Base-by-base conservation (phyloP, 768 basidiomycete species). In the Boletus subparvulus region DNA sequence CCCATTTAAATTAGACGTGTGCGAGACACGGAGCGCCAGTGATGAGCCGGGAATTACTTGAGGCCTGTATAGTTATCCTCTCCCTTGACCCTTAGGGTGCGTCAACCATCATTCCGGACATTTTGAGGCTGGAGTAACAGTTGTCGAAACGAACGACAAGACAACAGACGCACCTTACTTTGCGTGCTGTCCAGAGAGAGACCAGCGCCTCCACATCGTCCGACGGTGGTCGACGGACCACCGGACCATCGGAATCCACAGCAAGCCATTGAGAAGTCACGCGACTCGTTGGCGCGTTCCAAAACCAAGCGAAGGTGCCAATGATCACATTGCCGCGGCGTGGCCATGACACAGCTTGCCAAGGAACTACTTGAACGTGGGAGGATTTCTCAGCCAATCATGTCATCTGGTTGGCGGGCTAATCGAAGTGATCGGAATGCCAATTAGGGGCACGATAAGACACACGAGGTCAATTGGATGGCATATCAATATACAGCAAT, bases 291-390 rank as follows among this genome's bases (percentile, higher is more conserved):
- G 47, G 53, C 24, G 6, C 42, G 21, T 44, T 43, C 47, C 47
- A 47, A 36, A 14, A n/a, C 45, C 17, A 35, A 35, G 14, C 11
- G 40, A 35, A 41, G 14, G 11, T 35, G 37, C 13, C 1, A 40
- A 11, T 8, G 33, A 28, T 1, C 43, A 52, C 13, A 10, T n/a
- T 33, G 35, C 54, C 33, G 44, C 30, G 13, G 52, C 36, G 26
- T 26, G 26, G 13, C 28, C 19, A 13, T 24, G n/a, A 10, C 54
- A 66, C 64, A 64, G 65, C 65, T 65, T 61, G 60, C 59, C 65
- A 67, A 66, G 54, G 53, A n/a, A 44, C n/a, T 57, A 11, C 53
- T 53, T 11, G 10, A 32, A 32, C 30, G 30, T 32, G 30, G 28
- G 28, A 28, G 28, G 6, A 7, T 28, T 6, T 28, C 28, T 28